Percentiles rank a stretch among this genome's conserved stretches.
Conservation (phyloP, 345 rosid genomes). For the Salix brachista region DNA sequence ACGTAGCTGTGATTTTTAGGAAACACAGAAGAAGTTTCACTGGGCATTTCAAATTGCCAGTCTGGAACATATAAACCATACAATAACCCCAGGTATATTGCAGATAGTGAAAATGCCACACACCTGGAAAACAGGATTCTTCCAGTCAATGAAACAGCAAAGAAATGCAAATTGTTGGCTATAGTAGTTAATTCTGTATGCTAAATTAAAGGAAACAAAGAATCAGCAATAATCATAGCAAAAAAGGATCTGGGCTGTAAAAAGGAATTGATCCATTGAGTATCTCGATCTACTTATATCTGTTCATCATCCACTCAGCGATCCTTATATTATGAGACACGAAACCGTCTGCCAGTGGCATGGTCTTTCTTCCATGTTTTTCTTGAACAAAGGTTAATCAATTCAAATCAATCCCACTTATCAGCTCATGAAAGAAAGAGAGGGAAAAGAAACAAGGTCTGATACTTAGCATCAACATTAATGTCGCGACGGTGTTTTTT, state of each 20-base stretch:
- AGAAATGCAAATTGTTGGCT: not conserved
- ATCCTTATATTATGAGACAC: not conserved
- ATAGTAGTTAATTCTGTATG: not conserved
- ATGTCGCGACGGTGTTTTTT: too few species aligned
- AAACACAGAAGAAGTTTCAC: conserved; percentile 9
- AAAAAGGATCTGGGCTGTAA: not conserved
- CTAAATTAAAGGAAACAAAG: not conserved
- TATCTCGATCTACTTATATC: too few species aligned
- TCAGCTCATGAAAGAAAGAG: not conserved
- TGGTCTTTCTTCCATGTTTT: too few species aligned
- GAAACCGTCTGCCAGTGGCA: too few species aligned
- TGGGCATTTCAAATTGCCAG: conserved; percentile 34
- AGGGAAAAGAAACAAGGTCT: not conserved
- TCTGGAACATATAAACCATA: conserved; percentile 47
- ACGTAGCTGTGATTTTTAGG: conserved; percentile 14
- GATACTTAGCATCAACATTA: not conserved
- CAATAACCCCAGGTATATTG: conserved; percentile 30
- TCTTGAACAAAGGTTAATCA: not conserved
- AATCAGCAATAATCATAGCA: not conserved
- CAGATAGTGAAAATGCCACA: conserved; percentile 28
- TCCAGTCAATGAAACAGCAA: not conserved
- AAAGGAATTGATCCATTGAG: not conserved
- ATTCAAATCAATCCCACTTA: not conserved
- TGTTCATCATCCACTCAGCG: too few species aligned
- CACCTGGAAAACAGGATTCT: conserved; percentile 23